These are phyloP conservation scores for Amylocystis lapponica DNA, from an alignment of 768 basidiomycete species.

Conservation along the genomic window DNA sequence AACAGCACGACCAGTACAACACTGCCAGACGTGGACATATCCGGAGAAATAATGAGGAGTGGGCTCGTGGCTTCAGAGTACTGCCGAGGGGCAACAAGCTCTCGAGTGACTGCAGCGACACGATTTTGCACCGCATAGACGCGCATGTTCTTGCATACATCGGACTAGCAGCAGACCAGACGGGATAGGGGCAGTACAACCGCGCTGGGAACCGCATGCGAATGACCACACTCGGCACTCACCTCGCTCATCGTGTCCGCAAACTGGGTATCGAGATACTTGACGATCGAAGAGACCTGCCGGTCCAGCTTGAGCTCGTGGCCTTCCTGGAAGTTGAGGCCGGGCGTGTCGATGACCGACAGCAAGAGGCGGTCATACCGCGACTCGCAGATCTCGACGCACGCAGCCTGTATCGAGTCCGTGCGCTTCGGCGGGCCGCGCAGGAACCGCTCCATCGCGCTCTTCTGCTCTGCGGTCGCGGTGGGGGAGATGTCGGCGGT, in stretches of 20 bases:
- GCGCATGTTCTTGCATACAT: too few relatives aligned
- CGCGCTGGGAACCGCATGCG: not conserved
- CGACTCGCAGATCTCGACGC: constrained; percentile 80
- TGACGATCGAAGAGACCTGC: constrained; percentile 68
- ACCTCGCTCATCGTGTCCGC: constrained; percentile 88
- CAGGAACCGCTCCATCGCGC: constrained; percentile 59
- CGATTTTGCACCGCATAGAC: too few relatives aligned
- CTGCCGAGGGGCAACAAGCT: too few relatives aligned
- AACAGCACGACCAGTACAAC: too few relatives aligned
- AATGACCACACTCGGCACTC: constrained; percentile 13
- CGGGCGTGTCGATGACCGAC: constrained; percentile 83
- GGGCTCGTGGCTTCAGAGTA: too few relatives aligned
- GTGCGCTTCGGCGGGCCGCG: constrained; percentile 57
- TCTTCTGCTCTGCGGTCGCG: constrained; percentile 70
- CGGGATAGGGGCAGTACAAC: too few relatives aligned
- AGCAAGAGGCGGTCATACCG: constrained; percentile 73
- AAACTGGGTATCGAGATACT: constrained; percentile 75
- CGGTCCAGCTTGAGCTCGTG: constrained; percentile 74
- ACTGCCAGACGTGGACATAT: too few relatives aligned
- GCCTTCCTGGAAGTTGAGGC: constrained; percentile 69
- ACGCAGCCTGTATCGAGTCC: constrained; percentile 57
- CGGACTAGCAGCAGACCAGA: too few relatives aligned
- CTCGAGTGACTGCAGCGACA: too few relatives aligned
- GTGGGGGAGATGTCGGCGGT: constrained; percentile 78
- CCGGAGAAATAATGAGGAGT: too few relatives aligned